Percentiles rank a stretch among this genome's conserved stretches.
phyloP scores from a whole-genome alignment of 768 basidiomycete genomes.

The Guyanaporus albipodus region DNA sequence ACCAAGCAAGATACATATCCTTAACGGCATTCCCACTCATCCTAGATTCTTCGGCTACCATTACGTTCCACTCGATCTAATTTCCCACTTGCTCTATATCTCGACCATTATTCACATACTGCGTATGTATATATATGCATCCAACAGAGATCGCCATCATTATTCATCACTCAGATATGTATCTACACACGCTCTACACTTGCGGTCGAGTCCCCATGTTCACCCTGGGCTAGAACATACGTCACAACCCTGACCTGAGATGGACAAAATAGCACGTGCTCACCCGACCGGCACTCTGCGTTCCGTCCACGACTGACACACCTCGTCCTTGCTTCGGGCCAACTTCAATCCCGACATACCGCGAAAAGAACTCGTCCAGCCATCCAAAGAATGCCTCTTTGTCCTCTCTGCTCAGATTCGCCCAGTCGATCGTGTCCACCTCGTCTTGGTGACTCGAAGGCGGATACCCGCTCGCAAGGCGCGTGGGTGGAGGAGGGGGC shows the following conservation, averaged over 20 bases:
- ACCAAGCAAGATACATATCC: too few relatives aligned
- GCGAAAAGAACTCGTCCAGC: constrained; percentile 78
- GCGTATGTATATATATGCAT: constrained; percentile 10
- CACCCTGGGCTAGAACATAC: constrained; percentile 17
- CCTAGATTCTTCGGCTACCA: constrained; percentile 14
- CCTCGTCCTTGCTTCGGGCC: constrained; percentile 3
- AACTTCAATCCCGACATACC: constrained; percentile 32
- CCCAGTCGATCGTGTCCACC: constrained; percentile 54
- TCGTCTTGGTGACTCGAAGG: constrained; percentile 6
- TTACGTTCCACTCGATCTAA: constrained; percentile 11
- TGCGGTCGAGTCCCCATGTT: constrained; percentile 22
- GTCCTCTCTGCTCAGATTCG: constrained; percentile 60
- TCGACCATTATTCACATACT: constrained; percentile 10
- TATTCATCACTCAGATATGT: constrained; percentile 2
- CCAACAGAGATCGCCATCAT: neutral
- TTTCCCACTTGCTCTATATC: constrained; percentile 9
- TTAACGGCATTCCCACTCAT: neutral
- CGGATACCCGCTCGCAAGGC: constrained; percentile 25
- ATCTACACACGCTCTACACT: neutral
- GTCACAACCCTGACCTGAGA: neutral
- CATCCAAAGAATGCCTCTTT: constrained; percentile 72
- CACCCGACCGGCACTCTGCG: constrained; percentile 18
- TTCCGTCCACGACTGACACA: neutral
- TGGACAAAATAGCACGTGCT: constrained; percentile 1
- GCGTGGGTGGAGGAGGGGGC: constrained; percentile 27